A percentile compares a stretch with the other conserved stretches of the same genome.
Evolutionary conservation across 2,329 filamentous ascomycete species (phyloP).

Genomic region (Phialemonium atrogriseum): DNA sequence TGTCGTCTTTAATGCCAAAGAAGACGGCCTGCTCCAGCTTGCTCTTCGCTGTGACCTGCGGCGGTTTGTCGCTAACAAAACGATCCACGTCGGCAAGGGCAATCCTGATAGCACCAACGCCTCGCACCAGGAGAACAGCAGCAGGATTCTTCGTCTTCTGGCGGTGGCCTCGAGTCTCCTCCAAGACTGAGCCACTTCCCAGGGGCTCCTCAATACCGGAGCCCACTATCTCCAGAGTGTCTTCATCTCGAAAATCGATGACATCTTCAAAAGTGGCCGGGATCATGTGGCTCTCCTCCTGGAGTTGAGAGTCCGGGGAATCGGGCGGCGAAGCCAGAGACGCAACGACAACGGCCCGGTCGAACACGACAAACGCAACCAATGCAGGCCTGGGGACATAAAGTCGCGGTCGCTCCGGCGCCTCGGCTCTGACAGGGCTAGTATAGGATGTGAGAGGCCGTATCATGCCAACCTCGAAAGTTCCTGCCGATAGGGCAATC

Average conservation of each 20-base stretch:
- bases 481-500: constrained; percentile 48
- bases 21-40: constrained; percentile 94
- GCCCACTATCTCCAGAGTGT: constrained; percentile 54
- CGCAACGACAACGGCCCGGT: constrained; percentile 66
- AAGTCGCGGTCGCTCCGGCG: constrained; percentile 49
- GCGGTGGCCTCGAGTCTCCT: constrained; percentile 42
- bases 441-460: constrained; percentile 60
- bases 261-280: constrained; percentile 75
- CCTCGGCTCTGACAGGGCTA: constrained; percentile 36
- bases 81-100: constrained; percentile 50
- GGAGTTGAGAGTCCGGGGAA: constrained; percentile 68
- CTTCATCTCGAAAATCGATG: constrained; percentile 65
- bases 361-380: constrained; percentile 75
- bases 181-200: constrained; percentile 22
- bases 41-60: constrained; percentile 68
- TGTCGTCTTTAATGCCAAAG: constrained; percentile 73
- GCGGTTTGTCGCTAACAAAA: constrained; percentile 49
- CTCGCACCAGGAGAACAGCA: constrained; percentile 53
- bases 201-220: constrained; percentile 56
- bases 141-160: constrained; percentile 54
- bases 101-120: constrained; percentile 53
- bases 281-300: constrained; percentile 55
- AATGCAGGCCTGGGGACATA: constrained; percentile 72
- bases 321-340: constrained; percentile 62
- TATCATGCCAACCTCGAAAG: constrained; percentile 53